Evolutionary conservation across 2,329 filamentous ascomycete genomes (phyloP).

Genomic region (Talaromyces sp.): DNA sequence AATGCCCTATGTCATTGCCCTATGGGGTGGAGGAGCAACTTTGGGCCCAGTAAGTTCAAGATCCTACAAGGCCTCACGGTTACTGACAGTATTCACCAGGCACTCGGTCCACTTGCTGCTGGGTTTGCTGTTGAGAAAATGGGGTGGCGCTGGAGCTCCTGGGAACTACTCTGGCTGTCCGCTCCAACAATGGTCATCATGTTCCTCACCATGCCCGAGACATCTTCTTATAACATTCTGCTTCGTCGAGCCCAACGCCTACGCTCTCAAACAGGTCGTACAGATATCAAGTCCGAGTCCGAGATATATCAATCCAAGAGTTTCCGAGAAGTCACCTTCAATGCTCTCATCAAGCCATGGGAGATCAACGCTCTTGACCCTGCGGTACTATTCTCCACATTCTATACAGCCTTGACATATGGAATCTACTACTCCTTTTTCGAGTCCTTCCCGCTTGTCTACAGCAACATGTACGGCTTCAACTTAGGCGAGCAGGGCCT

Average conservation of each 20-base stretch:
- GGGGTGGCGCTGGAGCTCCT: conserved; percentile 53
- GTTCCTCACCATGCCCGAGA: conserved; percentile 62
- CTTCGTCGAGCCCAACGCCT: conserved; percentile 58
- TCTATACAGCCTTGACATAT: conserved; percentile 59
- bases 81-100: too few relatives aligned
- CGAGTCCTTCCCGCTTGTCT: conserved; percentile 62
- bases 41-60: not conserved
- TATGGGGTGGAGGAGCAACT: not conserved
- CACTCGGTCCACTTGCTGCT: conserved; percentile 59
- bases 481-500: conserved; percentile 54
- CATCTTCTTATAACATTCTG: conserved; percentile 56
- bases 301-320: conserved; percentile 53
- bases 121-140: conserved; percentile 53
- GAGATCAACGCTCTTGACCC: conserved; percentile 61
- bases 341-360: conserved; percentile 41
- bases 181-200: conserved; percentile 55
- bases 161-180: conserved; percentile 60
- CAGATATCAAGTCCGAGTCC: conserved; percentile 54
- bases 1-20: not conserved
- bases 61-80: conserved; percentile 46
- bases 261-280: conserved; percentile 54
- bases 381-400: conserved; percentile 57
- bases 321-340: conserved; percentile 18
- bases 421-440: conserved; percentile 53
- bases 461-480: conserved; percentile 56